phyloP scores from a whole-genome alignment of 768 basidiomycete species.

The Tylopilus sp. region DNA sequence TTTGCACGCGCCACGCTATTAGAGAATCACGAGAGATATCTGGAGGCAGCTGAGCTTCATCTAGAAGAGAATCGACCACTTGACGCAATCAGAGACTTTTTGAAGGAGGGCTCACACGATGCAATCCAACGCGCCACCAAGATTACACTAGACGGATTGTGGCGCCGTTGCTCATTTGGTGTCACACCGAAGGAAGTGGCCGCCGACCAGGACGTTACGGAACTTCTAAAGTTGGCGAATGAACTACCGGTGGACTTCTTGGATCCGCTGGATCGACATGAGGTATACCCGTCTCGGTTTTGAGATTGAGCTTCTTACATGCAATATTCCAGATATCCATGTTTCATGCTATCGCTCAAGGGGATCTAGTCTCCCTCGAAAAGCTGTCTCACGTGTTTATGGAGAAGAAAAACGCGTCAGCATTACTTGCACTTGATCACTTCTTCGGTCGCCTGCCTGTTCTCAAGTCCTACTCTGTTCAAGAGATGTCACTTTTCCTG shows the following conservation, averaged over 20 bases:
- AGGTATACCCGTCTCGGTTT: constrained; percentile 9
- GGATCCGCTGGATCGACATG: constrained; percentile 1
- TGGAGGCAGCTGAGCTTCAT: constrained; percentile 53
- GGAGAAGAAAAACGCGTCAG: background rate
- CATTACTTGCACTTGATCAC: constrained; percentile 10
- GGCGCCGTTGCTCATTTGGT: constrained; percentile 45
- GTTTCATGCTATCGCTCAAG: constrained; percentile 34
- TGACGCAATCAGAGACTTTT: constrained; percentile 46
- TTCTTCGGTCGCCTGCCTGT: constrained; percentile 2
- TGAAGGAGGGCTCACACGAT: constrained; percentile 31
- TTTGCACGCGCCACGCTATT: constrained; percentile 45
- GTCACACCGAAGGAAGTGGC: constrained; percentile 4
- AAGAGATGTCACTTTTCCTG: constrained; percentile 9
- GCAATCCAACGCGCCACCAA: constrained; percentile 35
- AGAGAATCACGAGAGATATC: constrained; percentile 37
- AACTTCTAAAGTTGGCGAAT: constrained; percentile 28
- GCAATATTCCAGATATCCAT: constrained; percentile 15
- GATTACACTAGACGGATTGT: constrained; percentile 43
- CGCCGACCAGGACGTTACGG: background rate
- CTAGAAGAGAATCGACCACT: constrained; percentile 43
- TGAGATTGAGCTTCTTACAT: background rate
- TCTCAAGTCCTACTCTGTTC: constrained; percentile 23
- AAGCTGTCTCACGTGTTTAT: constrained; percentile 33
- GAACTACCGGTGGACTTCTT: constrained; percentile 8
- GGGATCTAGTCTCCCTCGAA: constrained; percentile 27